Base-by-base conservation (phyloP, 2,329 filamentous ascomycete genomes). In the Fusarium sp. region DNA sequence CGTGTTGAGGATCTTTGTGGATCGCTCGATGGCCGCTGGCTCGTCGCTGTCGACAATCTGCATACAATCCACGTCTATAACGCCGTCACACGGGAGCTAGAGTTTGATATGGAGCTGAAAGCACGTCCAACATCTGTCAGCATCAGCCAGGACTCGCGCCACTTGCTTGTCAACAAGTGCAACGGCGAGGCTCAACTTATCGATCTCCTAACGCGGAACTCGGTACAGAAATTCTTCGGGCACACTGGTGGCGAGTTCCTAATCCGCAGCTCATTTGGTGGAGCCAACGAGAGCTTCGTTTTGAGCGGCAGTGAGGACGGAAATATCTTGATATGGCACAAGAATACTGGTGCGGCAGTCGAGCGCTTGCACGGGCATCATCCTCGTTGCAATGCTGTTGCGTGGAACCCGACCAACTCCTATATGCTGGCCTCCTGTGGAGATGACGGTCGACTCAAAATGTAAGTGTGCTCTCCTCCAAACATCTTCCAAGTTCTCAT, bases 281-380 rank as follows among this genome's bases (percentile, higher is more conserved):
- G 96, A 33, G 95, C 95, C 2, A 91, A 93, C 61, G 94, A 98
- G 81, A 95, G 91, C 77, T 98, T 98, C 78, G 91, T 98, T 11
- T 85, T 97, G 28, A 95, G 93, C 74, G 96, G 96, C 13, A 97
- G 94, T 74, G 94, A 98, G 86, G 88, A 90, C 67, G 89, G 89
- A 3, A 86, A 87, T 58, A 87, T 98, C 42, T 91, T 94, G 77
- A 93, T 99, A 65, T 98, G 95, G 94, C 93, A 97, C 78, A 96
- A 94, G 78, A 91, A 90, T 58, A 93, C 92, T 36, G 94, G 93
- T 7, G 84, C 87, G 7, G 85, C 91, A 1, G 89, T 99, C 7
- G 92, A 94, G 75, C 90, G 88, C 48, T 83, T 98, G 4, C 86
- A 89, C 33, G 95, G 90, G 0, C 95, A 98, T 73, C 82, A 84